Base-by-base conservation (phyloP, 345 rosid genomes). In the Microcos paniculata region DNA sequence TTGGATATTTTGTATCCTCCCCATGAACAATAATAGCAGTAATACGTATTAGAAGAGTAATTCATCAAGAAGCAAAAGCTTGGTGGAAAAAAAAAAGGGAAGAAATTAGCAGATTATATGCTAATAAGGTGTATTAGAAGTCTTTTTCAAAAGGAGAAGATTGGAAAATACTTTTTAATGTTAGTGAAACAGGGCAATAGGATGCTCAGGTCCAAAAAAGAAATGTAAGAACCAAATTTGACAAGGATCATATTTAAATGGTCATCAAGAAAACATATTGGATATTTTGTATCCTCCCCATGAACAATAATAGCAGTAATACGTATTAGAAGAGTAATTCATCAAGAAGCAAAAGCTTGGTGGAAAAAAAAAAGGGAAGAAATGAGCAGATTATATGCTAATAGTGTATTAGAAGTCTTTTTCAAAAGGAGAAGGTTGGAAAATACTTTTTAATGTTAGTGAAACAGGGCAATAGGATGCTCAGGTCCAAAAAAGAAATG, bases 201-300 rank as follows among this genome's bases (percentile, higher is more conserved):
- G 3, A 33, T 26, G 23, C 26, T 40, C n/a, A 0, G 58, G 16
- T 48, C 38, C 30, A 26, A 26, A 40, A 56, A 73, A 35, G 9
- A 49, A 8, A 23, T 23, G 57, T 64, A 43, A n/a, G 52, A 38
- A 46, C 24, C 45, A 51, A 59, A 16, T 33, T 26, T 55, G 18
- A 35, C 19, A 70, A 24, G 63, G 14, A 49, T 15, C 51, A 64
- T 16, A 33, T 42, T n/a, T 31, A 51, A 19, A 53, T 13, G 14
- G 11, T 12, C 6, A 72, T 48, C 24, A 38, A 53, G 28, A 80
- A 62, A 77, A 23, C 43, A 42, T 79, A 87, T n/a, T n/a, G n/a
- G n/a, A n/a, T n/a, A n/a, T n/a, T n/a, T n/a, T n/a, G n/a, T n/a
- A n/a, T n/a, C n/a, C n/a, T n/a, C n/a, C n/a, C n/a, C 40, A 45